phyloP scores from a whole-genome alignment of 2,329 filamentous ascomycete genomes.

The Annulohypoxylon truncatum region DNA sequence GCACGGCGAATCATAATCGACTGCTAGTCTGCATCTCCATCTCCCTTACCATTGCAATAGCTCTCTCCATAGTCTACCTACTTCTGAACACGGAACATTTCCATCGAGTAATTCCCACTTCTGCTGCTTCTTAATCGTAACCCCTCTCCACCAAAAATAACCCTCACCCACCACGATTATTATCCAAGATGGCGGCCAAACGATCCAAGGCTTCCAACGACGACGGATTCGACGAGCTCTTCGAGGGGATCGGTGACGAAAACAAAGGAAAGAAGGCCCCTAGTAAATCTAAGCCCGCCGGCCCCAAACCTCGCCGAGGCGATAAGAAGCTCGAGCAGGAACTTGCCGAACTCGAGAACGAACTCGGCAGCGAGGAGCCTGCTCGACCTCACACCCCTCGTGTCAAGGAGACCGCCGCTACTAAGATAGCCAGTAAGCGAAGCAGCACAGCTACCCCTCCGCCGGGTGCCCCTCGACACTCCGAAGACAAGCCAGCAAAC shows the following conservation, averaged over 20 bases:
- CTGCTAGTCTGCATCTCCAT: not conserved
- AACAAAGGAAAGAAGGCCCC: conserved; percentile 61
- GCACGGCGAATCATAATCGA: conserved; percentile 24
- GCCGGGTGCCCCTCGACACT: conserved; percentile 64
- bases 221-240: conserved; percentile 74
- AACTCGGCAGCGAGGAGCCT: conserved; percentile 77
- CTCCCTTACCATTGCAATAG: conserved; percentile 12
- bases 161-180: not conserved
- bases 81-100: conserved; percentile 4
- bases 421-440: conserved; percentile 55
- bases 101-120: conserved; percentile 14
- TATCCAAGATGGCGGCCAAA: conserved; percentile 67
- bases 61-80: conserved; percentile 21
- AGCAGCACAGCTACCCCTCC: conserved; percentile 62
- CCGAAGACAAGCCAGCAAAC: conserved; percentile 70
- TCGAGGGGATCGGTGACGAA: conserved; percentile 70
- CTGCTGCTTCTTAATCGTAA: conserved; percentile 2
- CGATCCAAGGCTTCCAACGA: conserved; percentile 69
- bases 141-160: conserved; percentile 22
- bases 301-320: conserved; percentile 57
- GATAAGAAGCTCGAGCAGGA: conserved; percentile 69
- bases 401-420: conserved; percentile 64
- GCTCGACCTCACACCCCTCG: conserved; percentile 87
- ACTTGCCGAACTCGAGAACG: conserved; percentile 85
- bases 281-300: conserved; percentile 60